Evolutionary conservation across 176 grass and related monocot species (phyloP).

Genomic region (Miscanthus lutarioriparius): DNA sequence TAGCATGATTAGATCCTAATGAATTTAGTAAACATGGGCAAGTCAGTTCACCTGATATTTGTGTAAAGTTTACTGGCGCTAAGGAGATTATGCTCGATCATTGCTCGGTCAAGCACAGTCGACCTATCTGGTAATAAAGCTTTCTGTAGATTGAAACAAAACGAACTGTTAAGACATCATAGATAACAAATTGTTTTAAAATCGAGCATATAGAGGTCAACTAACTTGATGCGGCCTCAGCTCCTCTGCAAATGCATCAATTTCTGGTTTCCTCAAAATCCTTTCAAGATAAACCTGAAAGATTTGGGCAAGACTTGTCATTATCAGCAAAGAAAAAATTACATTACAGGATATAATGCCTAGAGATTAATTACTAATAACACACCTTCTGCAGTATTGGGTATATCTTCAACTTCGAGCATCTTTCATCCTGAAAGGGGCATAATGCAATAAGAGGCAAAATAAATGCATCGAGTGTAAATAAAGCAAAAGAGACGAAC

Average conservation of each 20-base stretch:
- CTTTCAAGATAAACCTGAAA: conserved; percentile 96
- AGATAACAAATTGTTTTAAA: not conserved
- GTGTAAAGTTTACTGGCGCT: conserved; percentile 97
- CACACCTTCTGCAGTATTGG: conserved; percentile 91
- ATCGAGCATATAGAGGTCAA: not conserved
- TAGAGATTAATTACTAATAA: not conserved
- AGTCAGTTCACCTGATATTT: conserved; percentile 78
- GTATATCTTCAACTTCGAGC: conserved; percentile 98
- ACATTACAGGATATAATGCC: not conserved
- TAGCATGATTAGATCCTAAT: conserved; percentile 34
- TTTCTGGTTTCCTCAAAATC: conserved; percentile 99
- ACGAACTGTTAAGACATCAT: not conserved
- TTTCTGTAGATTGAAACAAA: conserved; percentile 69
- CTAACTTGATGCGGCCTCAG: conserved; percentile 88
- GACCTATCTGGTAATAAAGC: conserved; percentile 90
- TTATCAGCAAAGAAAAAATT: conserved; percentile 16
- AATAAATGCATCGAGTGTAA: not conserved
- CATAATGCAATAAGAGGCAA: conserved; percentile 10
- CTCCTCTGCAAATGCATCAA: conserved; percentile 97
- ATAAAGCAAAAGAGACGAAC: not conserved
- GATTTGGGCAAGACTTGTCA: not conserved
- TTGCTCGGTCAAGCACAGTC: conserved; percentile 94
- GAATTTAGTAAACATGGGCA: not conserved
- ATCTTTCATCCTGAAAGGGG: conserved; percentile 89
- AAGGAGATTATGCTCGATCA: conserved; percentile 99